Percentiles rank a stretch among this genome's conserved stretches.
Conservation (phyloP, 2,329 filamentous ascomycete species). For the Claviceps fusiformis region DNA sequence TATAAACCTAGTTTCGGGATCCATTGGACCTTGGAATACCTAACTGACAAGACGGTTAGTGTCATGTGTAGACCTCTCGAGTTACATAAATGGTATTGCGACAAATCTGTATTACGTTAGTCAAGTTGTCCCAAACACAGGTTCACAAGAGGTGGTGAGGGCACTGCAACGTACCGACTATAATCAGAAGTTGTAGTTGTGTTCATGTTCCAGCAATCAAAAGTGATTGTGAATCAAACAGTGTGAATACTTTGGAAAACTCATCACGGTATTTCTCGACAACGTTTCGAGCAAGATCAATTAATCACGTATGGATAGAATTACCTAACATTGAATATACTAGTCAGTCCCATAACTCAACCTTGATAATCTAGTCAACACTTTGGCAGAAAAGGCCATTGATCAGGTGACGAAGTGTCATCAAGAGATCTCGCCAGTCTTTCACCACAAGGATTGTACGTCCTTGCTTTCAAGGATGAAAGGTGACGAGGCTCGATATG, state of each 20-base stretch:
- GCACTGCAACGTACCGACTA: conserved; percentile 18
- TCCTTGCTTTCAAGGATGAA: conserved; percentile 38
- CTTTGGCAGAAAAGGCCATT: conserved; percentile 16
- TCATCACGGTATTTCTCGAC: conserved; percentile 29
- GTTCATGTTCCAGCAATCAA: conserved; percentile 36
- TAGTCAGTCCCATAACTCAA: conserved; percentile 15
- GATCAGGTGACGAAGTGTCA: conserved; percentile 55
- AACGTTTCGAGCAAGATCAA: background rate
- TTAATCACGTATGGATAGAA: conserved; percentile 11
- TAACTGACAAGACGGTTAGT: background rate
- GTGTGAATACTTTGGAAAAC: conserved; percentile 41
- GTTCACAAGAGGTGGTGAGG: no score
- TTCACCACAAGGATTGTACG: conserved; percentile 49
- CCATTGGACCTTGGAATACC: background rate
- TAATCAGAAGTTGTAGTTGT: conserved; percentile 39
- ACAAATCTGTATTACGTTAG: background rate
- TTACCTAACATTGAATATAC: conserved; percentile 13
- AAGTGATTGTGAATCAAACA: conserved; percentile 35
- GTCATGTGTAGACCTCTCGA: background rate
- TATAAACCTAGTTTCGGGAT: background rate
- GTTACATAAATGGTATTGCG: background rate
- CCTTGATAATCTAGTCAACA: conserved; percentile 8
- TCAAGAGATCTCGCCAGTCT: conserved; percentile 40
- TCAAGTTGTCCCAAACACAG: background rate
- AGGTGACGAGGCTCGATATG: conserved; percentile 42